Evolutionary conservation across 202 grass and related monocot genomes (phyloP).

Genomic region (Cymbopogon flexuosus): DNA sequence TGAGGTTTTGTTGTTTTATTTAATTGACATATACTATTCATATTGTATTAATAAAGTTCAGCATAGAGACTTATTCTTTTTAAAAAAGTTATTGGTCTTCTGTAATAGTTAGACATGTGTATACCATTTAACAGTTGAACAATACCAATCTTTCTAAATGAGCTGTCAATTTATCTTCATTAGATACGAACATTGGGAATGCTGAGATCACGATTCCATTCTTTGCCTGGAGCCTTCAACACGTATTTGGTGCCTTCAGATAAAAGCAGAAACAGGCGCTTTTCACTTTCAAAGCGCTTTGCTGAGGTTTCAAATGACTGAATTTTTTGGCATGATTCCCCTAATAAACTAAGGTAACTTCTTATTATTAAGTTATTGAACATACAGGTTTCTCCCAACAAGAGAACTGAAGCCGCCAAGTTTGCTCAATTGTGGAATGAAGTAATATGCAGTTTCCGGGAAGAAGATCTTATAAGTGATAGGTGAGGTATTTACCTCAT

Average conservation of each 20-base stretch:
- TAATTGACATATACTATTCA: neutral
- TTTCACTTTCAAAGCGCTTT: constrained; percentile 76
- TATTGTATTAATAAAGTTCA: constrained; percentile 7
- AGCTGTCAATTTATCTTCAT: constrained; percentile 25
- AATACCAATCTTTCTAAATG: constrained; percentile 19
- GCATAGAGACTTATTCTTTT: neutral
- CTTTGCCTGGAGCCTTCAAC: constrained; percentile 96
- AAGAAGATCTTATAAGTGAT: constrained; percentile 96
- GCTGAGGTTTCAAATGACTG: constrained; percentile 62
- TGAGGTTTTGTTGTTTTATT: constrained; percentile 5
- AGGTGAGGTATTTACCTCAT: constrained; percentile 50
- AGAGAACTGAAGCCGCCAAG: constrained; percentile 97
- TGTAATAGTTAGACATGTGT: neutral
- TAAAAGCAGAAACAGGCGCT: constrained; percentile 58
- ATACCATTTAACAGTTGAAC: constrained; percentile 9
- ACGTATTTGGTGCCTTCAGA: constrained; percentile 83
- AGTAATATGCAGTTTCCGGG: constrained; percentile 85
- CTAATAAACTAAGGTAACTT: constrained; percentile 11
- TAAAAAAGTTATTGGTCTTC: neutral
- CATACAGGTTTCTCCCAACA: constrained; percentile 74
- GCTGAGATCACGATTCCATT: constrained; percentile 90
- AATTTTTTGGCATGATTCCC: constrained; percentile 13
- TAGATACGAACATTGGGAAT: constrained; percentile 95
- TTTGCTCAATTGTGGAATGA: constrained; percentile 99
- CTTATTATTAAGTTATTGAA: constrained; percentile 26